Conservation (phyloP, 768 basidiomycete genomes). For the Lentinus tigrinus region DNA sequence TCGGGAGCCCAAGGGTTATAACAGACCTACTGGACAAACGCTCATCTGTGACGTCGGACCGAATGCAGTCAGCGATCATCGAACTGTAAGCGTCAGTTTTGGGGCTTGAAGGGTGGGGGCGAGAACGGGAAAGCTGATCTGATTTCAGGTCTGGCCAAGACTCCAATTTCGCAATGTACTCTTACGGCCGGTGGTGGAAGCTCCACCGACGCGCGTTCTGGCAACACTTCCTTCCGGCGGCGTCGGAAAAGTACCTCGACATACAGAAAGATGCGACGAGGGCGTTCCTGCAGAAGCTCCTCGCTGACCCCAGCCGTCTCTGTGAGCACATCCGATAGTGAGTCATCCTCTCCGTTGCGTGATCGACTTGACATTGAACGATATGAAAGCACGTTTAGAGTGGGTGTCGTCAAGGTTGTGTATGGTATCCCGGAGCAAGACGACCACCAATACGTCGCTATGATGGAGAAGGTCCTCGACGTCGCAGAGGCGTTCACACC, state of each 20-base stretch:
- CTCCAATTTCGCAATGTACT: conserved; percentile 1
- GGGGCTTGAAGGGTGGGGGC: no score
- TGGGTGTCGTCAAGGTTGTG: background rate
- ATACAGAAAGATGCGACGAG: conserved; percentile 1
- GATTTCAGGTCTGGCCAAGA: conserved; percentile 2
- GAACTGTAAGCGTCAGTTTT: conserved; percentile 8
- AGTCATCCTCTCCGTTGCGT: background rate
- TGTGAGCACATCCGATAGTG: conserved; percentile 4
- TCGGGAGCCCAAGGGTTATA: background rate
- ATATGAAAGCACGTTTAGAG: conserved; percentile 1
- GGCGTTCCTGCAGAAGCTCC: conserved; percentile 4
- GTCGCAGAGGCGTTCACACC: conserved; percentile 21
- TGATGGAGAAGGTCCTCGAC: conserved; percentile 25
- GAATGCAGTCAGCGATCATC: conserved; percentile 9
- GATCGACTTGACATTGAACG: background rate
- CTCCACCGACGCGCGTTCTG: conserved; percentile 10
- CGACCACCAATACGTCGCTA: background rate
- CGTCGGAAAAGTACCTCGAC: background rate
- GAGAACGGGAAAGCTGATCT: background rate
- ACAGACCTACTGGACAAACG: conserved; percentile 16
- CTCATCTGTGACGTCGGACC: conserved; percentile 15
- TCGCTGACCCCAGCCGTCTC: background rate
- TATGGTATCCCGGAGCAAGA: background rate
- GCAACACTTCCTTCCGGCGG: conserved; percentile 8
- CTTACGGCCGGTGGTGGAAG: conserved; percentile 9